Percentiles rank a stretch among this genome's conserved stretches.
Conservation (phyloP, 1,284 basidiomycete genomes). For the Tranzscheliella williamsii region DNA sequence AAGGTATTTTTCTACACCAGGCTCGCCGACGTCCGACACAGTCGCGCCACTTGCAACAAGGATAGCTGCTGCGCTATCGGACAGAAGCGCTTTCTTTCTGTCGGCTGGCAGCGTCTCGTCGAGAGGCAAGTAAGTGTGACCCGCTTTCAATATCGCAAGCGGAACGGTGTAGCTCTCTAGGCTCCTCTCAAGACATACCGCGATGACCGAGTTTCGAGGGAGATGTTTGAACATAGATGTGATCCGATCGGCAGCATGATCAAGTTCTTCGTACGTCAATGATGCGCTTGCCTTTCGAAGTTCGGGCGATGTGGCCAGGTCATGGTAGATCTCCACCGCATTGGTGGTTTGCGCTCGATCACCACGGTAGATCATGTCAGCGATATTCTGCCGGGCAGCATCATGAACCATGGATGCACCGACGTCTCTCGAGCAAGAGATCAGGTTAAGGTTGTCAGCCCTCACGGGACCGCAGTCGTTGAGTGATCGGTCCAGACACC, state of each 20-base stretch:
- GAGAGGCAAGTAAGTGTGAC: constrained; percentile 57
- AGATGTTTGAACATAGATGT: constrained; percentile 13
- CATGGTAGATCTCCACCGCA: constrained; percentile 35
- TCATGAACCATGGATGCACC: not conserved
- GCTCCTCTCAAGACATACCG: constrained; percentile 44
- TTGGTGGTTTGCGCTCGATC: not conserved
- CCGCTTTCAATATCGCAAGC: constrained; percentile 44
- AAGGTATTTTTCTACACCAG: constrained; percentile 2
- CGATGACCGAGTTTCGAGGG: constrained; percentile 38
- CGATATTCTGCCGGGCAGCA: not conserved
- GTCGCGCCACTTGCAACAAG: constrained; percentile 12
- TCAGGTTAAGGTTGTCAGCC: not conserved
- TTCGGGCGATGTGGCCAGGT: constrained; percentile 4
- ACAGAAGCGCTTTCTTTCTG: constrained; percentile 51
- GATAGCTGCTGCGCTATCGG: constrained; percentile 38
- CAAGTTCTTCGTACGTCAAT: constrained; percentile 39
- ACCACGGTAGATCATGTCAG: not conserved
- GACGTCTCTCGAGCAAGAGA: not conserved
- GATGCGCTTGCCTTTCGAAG: constrained; percentile 2
- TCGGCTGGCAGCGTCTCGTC: constrained; percentile 55
- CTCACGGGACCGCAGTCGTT: not conserved
- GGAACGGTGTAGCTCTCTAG: constrained; percentile 47
- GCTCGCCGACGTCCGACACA: not conserved
- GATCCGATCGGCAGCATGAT: constrained; percentile 12
- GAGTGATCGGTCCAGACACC: constrained; percentile 1